Evolutionary conservation across 257 asterid species (phyloP).

Genomic region (Parsonsia alboflavescens): DNA sequence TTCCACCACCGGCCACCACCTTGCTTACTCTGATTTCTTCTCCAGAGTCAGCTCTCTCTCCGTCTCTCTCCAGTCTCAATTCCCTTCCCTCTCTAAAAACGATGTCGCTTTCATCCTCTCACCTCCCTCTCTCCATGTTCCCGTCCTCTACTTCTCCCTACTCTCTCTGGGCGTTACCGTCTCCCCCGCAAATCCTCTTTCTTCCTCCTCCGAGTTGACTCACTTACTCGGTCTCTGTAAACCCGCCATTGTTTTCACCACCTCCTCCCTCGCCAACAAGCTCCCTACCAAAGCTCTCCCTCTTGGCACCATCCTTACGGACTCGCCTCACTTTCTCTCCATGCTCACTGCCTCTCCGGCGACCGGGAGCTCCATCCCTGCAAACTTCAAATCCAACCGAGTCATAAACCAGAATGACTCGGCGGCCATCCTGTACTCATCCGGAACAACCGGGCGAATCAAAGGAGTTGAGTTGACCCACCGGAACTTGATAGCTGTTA

Average conservation of each 20-base stretch:
- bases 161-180: constrained; percentile 62
- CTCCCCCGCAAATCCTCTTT: constrained; percentile 77
- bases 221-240: constrained; percentile 50
- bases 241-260: constrained; percentile 59
- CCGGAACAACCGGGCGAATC: constrained; percentile 83
- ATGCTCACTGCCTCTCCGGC: constrained; percentile 30
- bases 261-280: constrained; percentile 30
- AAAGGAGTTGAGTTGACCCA: constrained; percentile 79
- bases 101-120: constrained; percentile 70
- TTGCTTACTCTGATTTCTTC: constrained; percentile 53
- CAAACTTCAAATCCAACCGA: constrained; percentile 4
- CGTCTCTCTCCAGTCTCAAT: constrained; percentile 31
- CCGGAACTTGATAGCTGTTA: constrained; percentile 57
- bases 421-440: constrained; percentile 80
- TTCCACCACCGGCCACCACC: constrained; percentile 40
- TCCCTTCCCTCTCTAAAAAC: constrained; percentile 47
- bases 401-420: constrained; percentile 44
- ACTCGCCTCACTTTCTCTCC: constrained; percentile 42
- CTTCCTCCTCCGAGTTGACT: constrained; percentile 53
- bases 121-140: constrained; percentile 65
- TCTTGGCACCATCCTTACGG: constrained; percentile 33
- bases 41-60: constrained; percentile 51
- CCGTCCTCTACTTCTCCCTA: constrained; percentile 69
- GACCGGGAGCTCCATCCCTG: not conserved
- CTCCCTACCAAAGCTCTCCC: constrained; percentile 31